phyloP scores from a whole-genome alignment of 352 stramenopile species.

The Phytopythium kandeliae region DNA sequence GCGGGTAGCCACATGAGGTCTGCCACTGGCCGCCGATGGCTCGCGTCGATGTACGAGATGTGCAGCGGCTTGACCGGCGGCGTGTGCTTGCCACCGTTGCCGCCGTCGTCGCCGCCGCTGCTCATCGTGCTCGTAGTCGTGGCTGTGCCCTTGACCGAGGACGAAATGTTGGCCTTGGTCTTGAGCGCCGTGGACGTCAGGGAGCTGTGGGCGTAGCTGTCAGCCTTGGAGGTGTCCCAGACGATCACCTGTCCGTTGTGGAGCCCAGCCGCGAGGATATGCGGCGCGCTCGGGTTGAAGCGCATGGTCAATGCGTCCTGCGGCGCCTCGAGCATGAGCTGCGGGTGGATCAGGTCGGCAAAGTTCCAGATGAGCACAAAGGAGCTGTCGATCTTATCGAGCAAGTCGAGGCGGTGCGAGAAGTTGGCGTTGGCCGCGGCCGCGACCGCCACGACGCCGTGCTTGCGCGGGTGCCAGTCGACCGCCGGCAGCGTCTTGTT shows the following conservation, averaged over 20 bases:
- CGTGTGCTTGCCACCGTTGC: conserved; percentile 51
- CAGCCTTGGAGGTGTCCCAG: conserved; percentile 87
- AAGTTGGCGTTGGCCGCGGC: conserved; percentile 77
- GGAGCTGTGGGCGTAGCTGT: conserved; percentile 49
- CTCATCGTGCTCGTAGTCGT: neutral
- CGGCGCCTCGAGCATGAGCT: conserved; percentile 90
- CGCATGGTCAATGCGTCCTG: conserved; percentile 87
- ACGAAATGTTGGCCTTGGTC: conserved; percentile 12
- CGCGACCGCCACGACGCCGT: conserved; percentile 85
- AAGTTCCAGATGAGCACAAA: conserved; percentile 95
- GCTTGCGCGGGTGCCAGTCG: conserved; percentile 89
- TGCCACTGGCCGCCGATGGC: conserved; percentile 78
- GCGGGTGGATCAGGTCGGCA: conserved; percentile 90
- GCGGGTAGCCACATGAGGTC: conserved; percentile 87
- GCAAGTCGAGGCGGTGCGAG: conserved; percentile 70
- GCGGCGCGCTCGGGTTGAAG: conserved; percentile 86
- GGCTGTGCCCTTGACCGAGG: conserved; percentile 9
- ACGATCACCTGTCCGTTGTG: conserved; percentile 89
- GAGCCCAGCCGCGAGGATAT: conserved; percentile 75
- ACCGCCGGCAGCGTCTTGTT: conserved; percentile 86
- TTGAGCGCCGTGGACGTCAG: conserved; percentile 42
- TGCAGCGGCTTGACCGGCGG: conserved; percentile 66
- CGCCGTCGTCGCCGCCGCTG: conserved; percentile 23
- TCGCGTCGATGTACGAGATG: conserved; percentile 85
- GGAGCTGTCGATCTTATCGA: conserved; percentile 76